Evolutionary conservation across 1,284 basidiomycete species (phyloP).

Genomic region (Tranzscheliella williamsii): DNA sequence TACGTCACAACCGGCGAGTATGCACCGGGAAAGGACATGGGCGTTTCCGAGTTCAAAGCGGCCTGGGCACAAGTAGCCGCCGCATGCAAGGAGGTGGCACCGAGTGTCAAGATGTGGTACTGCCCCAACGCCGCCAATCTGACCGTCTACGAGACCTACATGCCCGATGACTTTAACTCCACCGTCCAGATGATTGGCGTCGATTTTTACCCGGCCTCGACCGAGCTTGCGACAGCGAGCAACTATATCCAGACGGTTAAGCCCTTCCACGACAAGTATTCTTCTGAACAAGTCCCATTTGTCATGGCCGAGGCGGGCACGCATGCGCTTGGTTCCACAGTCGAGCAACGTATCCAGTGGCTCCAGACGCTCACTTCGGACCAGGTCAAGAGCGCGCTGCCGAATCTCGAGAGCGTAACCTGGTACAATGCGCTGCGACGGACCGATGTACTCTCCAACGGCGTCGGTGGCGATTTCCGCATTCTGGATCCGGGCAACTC

Average conservation of each 20-base stretch:
- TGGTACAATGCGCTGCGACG: slow-evolving; percentile 59
- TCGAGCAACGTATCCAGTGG: slow-evolving; percentile 50
- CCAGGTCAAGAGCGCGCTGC: slow-evolving; percentile 41
- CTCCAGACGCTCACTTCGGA: slow-evolving; percentile 45
- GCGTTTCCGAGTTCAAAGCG: slow-evolving; percentile 58
- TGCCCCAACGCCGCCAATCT: slow-evolving; percentile 39
- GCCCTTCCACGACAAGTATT: slow-evolving; percentile 60
- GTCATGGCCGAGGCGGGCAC: slow-evolving; percentile 61
- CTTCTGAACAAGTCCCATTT: slow-evolving; percentile 41
- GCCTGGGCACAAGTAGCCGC: slow-evolving; percentile 59
- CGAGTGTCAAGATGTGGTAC: slow-evolving; percentile 59
- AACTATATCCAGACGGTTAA: slow-evolving; percentile 57
- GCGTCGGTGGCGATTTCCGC: slow-evolving; percentile 34
- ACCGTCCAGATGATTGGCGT: slow-evolving; percentile 56
- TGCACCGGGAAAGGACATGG: slow-evolving; percentile 19
- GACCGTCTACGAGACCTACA: slow-evolving; percentile 18
- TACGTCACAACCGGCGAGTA: slow-evolving; percentile 30
- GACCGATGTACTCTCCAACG: slow-evolving; percentile 27
- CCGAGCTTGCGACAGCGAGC: slow-evolving; percentile 16
- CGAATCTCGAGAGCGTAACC: slow-evolving; percentile 52
- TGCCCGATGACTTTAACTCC: slow-evolving; percentile 39
- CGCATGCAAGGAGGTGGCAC: slow-evolving; percentile 50
- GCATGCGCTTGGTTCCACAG: slow-evolving; percentile 10
- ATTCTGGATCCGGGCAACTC: slow-evolving; percentile 26
- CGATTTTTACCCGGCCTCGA: slow-evolving; percentile 54